These are phyloP conservation scores for Paramecium caudatum DNA, from an alignment of 73 alveolate genomes.

Conservation along the genomic window DNA sequence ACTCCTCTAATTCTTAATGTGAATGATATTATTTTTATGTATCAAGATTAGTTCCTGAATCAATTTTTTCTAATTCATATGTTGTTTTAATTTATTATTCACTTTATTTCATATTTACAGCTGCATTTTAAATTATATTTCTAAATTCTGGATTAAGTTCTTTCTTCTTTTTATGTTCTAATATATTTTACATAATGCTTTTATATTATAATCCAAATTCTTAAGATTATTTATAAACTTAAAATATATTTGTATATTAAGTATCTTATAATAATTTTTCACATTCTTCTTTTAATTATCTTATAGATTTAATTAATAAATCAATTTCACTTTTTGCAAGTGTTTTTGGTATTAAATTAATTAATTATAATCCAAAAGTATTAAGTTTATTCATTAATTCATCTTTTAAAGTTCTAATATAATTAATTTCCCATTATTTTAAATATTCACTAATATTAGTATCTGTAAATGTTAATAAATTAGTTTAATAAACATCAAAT, in stretches of 20 bases:
- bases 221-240: not conserved
- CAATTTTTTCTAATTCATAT: constrained; percentile 19
- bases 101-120: constrained; percentile 8
- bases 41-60: not conserved
- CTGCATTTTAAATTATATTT: constrained; percentile 18
- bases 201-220: constrained; percentile 41
- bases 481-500: constrained; percentile 57
- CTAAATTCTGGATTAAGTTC: constrained; percentile 53
- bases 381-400: constrained; percentile 23
- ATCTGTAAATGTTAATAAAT: constrained; percentile 12
- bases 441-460: not conserved
- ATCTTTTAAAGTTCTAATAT: not conserved
- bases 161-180: constrained; percentile 52
- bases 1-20: constrained; percentile 9
- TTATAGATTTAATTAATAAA: not conserved
- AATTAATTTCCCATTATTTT: not conserved
- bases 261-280: not conserved
- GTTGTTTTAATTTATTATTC: constrained; percentile 22
- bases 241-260: not conserved
- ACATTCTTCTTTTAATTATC: constrained; percentile 40
- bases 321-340: not conserved
- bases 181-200: not conserved
- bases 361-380: not conserved
- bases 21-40: not conserved
- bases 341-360: constrained; percentile 27